Conservation (phyloP, 73 alveolate genomes). For the Paramecium tetraurelia region DNA sequence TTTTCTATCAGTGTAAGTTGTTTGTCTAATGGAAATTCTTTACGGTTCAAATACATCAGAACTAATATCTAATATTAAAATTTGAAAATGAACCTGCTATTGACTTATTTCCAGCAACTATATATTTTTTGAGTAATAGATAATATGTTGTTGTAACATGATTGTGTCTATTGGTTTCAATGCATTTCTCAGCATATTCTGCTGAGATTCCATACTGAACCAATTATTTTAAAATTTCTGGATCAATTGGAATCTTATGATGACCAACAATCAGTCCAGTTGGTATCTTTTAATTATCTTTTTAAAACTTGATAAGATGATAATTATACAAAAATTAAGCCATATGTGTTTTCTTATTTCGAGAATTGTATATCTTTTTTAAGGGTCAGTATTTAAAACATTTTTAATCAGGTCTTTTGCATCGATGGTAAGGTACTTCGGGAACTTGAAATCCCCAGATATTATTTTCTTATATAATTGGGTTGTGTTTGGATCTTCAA, state of each 20-base stretch:
- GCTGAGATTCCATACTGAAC: slow-evolving; percentile 70
- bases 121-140: slow-evolving; percentile 79
- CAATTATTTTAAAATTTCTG: slow-evolving; percentile 72
- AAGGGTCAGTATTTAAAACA: slow-evolving; percentile 83
- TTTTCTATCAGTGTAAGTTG: not conserved
- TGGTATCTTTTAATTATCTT: slow-evolving; percentile 2
- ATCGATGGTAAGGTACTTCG: slow-evolving; percentile 70
- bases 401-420: slow-evolving; percentile 76
- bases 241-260: slow-evolving; percentile 85
- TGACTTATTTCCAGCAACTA: slow-evolving; percentile 78
- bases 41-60: slow-evolving; percentile 10
- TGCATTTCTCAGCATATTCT: slow-evolving; percentile 79
- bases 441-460: slow-evolving; percentile 78
- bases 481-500: slow-evolving; percentile 89
- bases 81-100: slow-evolving; percentile 48
- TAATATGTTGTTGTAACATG: slow-evolving; percentile 91
- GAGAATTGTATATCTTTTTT: slow-evolving; percentile 75
- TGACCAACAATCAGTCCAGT: slow-evolving; percentile 84
- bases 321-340: slow-evolving; percentile 67
- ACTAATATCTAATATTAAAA: not conserved
- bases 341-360: slow-evolving; percentile 84
- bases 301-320: not conserved
- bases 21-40: not conserved
- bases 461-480: slow-evolving; percentile 83
- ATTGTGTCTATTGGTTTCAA: slow-evolving; percentile 92